Evolutionary conservation across 331 rosid genomes (phyloP).

Genomic region (Arachis monticola): DNA sequence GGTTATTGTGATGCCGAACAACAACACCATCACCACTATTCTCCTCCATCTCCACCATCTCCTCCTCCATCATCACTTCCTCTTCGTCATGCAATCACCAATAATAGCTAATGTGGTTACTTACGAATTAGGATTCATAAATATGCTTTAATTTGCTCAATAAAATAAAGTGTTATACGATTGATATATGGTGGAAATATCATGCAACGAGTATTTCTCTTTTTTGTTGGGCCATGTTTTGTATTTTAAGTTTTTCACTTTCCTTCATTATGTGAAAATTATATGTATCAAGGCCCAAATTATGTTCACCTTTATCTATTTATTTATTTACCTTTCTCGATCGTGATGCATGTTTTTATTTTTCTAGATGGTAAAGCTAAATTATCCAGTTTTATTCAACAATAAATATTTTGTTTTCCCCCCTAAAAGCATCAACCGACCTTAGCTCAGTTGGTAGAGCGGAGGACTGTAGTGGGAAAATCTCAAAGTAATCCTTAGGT

Average conservation of each 20-base stretch:
- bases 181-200: not conserved
- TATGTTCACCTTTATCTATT: not conserved
- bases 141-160: not conserved
- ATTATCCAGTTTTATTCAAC: too few species aligned
- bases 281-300: too few species aligned
- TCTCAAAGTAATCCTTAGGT: slow-evolving; percentile 45
- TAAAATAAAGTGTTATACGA: not conserved
- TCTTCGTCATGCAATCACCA: not conserved
- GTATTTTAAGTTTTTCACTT: not conserved
- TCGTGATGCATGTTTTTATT: not conserved
- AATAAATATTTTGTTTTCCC: too few species aligned
- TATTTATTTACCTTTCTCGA: not conserved
- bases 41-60: slow-evolving; percentile 4
- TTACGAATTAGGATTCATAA: not conserved
- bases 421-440: not conserved
- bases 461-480: slow-evolving; percentile 43
- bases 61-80: not conserved
- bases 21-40: not conserved
- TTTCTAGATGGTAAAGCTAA: not conserved
- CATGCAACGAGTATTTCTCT: not conserved
- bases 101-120: not conserved
- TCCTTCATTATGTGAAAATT: not conserved
- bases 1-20: slow-evolving; percentile 43
- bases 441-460: slow-evolving; percentile 57
- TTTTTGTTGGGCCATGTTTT: not conserved